A percentile compares a stretch with the other conserved stretches of the same genome.
phyloP scores from a whole-genome alignment of 352 stramenopile genomes.

The Phytophthora sp. region DNA sequence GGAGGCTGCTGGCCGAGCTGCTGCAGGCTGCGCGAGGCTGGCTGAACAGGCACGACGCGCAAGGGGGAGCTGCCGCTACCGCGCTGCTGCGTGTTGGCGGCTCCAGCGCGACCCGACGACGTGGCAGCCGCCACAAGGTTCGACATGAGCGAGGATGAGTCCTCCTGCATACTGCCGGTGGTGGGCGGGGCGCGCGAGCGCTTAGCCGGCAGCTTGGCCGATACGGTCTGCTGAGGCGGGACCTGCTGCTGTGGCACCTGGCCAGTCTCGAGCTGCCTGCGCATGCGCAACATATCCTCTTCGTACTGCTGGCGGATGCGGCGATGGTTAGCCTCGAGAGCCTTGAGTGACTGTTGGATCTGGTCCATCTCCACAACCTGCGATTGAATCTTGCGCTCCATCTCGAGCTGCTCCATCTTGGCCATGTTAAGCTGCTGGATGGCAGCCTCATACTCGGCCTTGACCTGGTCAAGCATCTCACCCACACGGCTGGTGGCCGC shows the following conservation, averaged over 20 bases:
- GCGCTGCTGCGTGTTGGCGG: conserved; percentile 37
- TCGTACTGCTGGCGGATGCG: conserved; percentile 87
- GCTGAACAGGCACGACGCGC: conserved; percentile 71
- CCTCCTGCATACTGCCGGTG: conserved; percentile 51
- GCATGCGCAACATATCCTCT: conserved; percentile 86
- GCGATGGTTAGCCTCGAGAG: conserved; percentile 81
- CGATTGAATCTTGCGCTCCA: conserved; percentile 88
- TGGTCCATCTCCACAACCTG: conserved; percentile 90
- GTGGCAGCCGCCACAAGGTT: conserved; percentile 61
- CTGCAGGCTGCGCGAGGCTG: conserved; percentile 72
- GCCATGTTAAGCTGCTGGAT: conserved; percentile 88
- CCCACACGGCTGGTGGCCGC: conserved; percentile 64
- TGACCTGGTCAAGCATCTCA: conserved; percentile 87
- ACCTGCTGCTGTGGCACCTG: conserved; percentile 47
- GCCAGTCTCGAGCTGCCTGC: conserved; percentile 77
- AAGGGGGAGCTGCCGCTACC: conserved; percentile 52
- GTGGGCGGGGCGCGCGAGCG: conserved; percentile 53
- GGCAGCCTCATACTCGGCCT: conserved; percentile 82
- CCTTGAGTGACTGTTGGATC: conserved; percentile 89
- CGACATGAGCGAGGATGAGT: conserved; percentile 67
- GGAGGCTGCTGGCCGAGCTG: conserved; percentile 63
- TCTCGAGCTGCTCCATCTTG: conserved; percentile 90
- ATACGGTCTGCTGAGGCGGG: conserved; percentile 37
- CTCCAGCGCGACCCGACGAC: conserved; percentile 49
- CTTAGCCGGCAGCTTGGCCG: conserved; percentile 61